Conservation (phyloP, 2,329 filamentous ascomycete species). For the Capronia americana region DNA sequence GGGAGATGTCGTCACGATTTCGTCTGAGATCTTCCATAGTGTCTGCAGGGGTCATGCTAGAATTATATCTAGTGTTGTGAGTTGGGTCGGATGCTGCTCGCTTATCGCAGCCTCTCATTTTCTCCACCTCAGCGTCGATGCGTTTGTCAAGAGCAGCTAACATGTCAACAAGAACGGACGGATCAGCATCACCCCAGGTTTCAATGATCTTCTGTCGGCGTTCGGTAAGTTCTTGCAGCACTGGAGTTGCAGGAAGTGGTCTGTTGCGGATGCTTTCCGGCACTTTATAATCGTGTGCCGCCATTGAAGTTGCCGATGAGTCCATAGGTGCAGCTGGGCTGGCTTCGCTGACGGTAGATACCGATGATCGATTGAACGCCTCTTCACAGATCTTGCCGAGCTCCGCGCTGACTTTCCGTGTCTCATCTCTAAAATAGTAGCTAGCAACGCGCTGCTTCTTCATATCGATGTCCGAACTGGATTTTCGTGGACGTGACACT, state of each 20-base stretch:
- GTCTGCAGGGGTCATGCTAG: conserved; percentile 33
- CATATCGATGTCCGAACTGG: conserved; percentile 46
- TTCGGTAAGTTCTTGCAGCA: conserved; percentile 62
- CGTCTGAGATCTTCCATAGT: conserved; percentile 39
- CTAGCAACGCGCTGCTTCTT: conserved; percentile 51
- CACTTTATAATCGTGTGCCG: conserved; percentile 42
- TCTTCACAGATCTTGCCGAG: conserved; percentile 91
- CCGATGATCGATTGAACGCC: conserved; percentile 77
- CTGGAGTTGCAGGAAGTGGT: conserved; percentile 54
- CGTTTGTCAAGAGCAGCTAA: conserved; percentile 66
- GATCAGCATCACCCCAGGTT: conserved; percentile 54
- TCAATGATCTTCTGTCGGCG: conserved; percentile 64
- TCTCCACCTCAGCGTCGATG: conserved; percentile 53
- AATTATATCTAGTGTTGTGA: conserved; percentile 28
- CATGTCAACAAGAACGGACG: conserved; percentile 58
- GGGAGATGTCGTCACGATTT: conserved; percentile 33
- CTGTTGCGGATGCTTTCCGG: conserved; percentile 44
- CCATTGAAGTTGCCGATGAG: conserved; percentile 59
- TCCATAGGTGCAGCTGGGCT: conserved; percentile 49
- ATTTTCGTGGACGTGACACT: conserved; percentile 45
- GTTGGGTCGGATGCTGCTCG: conserved; percentile 57
- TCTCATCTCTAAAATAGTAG: conserved; percentile 73
- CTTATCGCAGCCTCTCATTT: conserved; percentile 42
- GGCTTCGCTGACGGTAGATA: conserved; percentile 55
- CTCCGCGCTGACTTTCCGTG: conserved; percentile 81